A percentile compares a stretch with the other conserved stretches of the same genome.
These are phyloP conservation scores for Pichia sporocuriosa DNA, from an alignment of 805 yeast genomes.

Conservation along the genomic window DNA sequence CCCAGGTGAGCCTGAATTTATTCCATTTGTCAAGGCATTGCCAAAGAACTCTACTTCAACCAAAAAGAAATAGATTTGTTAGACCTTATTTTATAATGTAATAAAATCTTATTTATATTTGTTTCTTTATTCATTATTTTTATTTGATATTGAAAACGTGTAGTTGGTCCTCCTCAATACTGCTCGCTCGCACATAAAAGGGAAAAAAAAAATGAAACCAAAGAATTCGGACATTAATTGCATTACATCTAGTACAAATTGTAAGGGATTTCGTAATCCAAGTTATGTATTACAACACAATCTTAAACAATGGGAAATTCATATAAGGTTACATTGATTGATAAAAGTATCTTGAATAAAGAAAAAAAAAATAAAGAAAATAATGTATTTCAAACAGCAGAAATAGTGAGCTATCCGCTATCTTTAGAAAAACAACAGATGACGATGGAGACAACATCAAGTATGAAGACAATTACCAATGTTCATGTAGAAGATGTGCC, in stretches of 20 bases:
- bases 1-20: constrained; percentile 97
- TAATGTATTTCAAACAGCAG: not conserved
- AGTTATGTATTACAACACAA: too few species aligned
- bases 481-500: too few species aligned
- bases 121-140: too few species aligned
- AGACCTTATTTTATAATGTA: not conserved
- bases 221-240: too few species aligned
- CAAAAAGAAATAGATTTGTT: constrained; percentile 36
- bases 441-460: not conserved
- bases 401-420: not conserved
- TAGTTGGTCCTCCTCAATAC: too few species aligned
- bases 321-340: not conserved
- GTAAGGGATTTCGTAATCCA: too few species aligned
- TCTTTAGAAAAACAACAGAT: not conserved
- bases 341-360: not conserved
- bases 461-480: not conserved
- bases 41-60: constrained; percentile 90
- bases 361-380: not conserved
- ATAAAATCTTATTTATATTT: too few species aligned
- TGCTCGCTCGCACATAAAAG: too few species aligned
- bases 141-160: too few species aligned
- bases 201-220: too few species aligned
- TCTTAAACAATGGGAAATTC: not conserved
- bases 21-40: constrained; percentile 83
- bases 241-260: too few species aligned